Evolutionary conservation across 495 filamentous ascomycete genomes (phyloP).

Genomic region (Amniculicola lignicola): DNA sequence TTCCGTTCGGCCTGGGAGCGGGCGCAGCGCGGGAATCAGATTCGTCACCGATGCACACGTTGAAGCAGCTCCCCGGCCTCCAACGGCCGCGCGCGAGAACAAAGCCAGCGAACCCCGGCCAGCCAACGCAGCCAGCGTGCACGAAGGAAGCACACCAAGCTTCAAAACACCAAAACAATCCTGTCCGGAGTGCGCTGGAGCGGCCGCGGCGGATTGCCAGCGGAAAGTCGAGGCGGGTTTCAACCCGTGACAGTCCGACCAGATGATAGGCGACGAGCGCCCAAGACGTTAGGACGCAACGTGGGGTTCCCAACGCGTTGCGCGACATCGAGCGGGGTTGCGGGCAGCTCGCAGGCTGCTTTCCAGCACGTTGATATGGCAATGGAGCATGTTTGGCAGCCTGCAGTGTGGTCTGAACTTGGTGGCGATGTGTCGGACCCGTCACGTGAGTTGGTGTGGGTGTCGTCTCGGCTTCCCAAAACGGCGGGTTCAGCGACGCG

Average conservation of each 20-base stretch:
- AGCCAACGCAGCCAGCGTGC: slow-evolving; percentile 1
- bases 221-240: slow-evolving; percentile 18
- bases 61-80: slow-evolving; percentile 18
- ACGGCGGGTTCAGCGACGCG: too few relatives aligned
- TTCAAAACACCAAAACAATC: not conserved
- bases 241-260: slow-evolving; percentile 21
- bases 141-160: slow-evolving; percentile 1
- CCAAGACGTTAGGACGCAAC: slow-evolving; percentile 19
- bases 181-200: not conserved
- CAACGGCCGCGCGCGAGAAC: slow-evolving; percentile 10
- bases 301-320: slow-evolving; percentile 1
- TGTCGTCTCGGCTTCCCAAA: too few relatives aligned
- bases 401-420: too few relatives aligned
- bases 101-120: slow-evolving; percentile 23
- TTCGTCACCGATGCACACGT: slow-evolving; percentile 15
- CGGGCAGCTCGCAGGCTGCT: not conserved
- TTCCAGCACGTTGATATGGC: slow-evolving; percentile 5
- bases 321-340: slow-evolving; percentile 10
- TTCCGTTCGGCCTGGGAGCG: not conserved
- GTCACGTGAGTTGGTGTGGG: too few relatives aligned
- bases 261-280: slow-evolving; percentile 19
- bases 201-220: not conserved
- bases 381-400: slow-evolving; percentile 1
- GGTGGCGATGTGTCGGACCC: too few relatives aligned
- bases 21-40: slow-evolving; percentile 20